Evolutionary conservation across 805 yeast genomes (phyloP).

Genomic region (Saturnispora ahearnii): DNA sequence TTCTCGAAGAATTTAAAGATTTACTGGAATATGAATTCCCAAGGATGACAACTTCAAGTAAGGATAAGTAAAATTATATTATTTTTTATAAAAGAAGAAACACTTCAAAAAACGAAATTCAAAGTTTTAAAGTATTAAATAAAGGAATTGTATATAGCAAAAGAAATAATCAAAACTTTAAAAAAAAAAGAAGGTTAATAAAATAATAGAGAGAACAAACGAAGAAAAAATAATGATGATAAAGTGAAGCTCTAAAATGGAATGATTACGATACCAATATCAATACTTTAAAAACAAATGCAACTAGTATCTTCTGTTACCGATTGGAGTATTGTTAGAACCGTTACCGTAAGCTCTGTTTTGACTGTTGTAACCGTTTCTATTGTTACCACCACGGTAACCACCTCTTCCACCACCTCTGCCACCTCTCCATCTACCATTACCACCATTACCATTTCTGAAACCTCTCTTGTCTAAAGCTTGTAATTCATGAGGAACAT

Average conservation of each 20-base stretch:
- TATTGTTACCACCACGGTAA: conserved; percentile 30
- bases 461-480: conserved; percentile 66
- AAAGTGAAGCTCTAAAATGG: background rate
- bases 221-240: background rate
- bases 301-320: conserved; percentile 30
- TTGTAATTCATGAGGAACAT: conserved; percentile 69
- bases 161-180: background rate
- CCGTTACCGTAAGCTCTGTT: conserved; percentile 24
- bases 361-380: conserved; percentile 25
- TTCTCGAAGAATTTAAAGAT: conserved; percentile 13
- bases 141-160: conserved; percentile 3
- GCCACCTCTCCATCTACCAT: conserved; percentile 48
- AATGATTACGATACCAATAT: background rate
- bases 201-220: background rate
- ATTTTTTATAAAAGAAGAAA: background rate
- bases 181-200: background rate
- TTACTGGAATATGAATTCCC: conserved; percentile 13
- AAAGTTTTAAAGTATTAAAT: conserved; percentile 1
- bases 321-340: conserved; percentile 40
- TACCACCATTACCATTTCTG: conserved; percentile 44
- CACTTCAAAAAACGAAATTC: background rate
- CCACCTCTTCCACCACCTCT: conserved; percentile 42
- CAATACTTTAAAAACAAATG: background rate
- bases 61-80: background rate
- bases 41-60: conserved; percentile 4